Evolutionary conservation across 139 green algal species (phyloP), one percentile per base, ranked within the genome.

Genomic region (Trebouxia sp.): DNA sequence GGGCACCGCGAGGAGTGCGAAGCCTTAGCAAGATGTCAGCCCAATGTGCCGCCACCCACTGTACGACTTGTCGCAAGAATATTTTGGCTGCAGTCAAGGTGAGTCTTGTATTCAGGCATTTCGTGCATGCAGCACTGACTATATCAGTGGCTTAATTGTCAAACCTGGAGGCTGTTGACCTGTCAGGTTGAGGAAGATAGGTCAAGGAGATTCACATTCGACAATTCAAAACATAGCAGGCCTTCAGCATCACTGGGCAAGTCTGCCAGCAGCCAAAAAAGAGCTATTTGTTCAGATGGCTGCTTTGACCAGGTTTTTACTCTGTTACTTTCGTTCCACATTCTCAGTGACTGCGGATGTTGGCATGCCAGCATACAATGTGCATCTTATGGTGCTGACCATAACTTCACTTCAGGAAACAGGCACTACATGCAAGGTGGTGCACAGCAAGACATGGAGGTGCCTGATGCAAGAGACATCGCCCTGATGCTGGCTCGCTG

Each of bases 241-340:
- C 5, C 82, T 95, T 58, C 17, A 85, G 62, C 74, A 85, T 43
- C 92, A 96, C 76, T 95, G 90, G 91, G 78, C 85, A 0, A 10
- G 70, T 1, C 78, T 95, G 47, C 55, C 76, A 32, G 81, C 83
- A 12, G 53, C 74, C 9, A 55, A 77, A 12, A 94, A 94, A 83
- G 17, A 85, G 26, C 32, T 74, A 56, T 93, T 83, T 79, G 91
- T 90, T 0, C 90, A 96, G 75, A 94, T 96, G 92, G 92, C 86
- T 1, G 82, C 83, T 0, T 38, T 93, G 7, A 86, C 84, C 41
- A 90, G 86, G 89, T 91, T 39, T 1, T 17, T 53, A 17, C n/a
- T 50, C 47, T 24, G 5, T 0, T 65, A 9, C 26, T 22, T 38
- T 5, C 11, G 28, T 17, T 56, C 50, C 50, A 17, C 50, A 28